Evolutionary conservation across 345 rosid species (phyloP), one percentile per base, ranked within the genome.

Genomic region (rapeseed (Brassica napus)): DNA sequence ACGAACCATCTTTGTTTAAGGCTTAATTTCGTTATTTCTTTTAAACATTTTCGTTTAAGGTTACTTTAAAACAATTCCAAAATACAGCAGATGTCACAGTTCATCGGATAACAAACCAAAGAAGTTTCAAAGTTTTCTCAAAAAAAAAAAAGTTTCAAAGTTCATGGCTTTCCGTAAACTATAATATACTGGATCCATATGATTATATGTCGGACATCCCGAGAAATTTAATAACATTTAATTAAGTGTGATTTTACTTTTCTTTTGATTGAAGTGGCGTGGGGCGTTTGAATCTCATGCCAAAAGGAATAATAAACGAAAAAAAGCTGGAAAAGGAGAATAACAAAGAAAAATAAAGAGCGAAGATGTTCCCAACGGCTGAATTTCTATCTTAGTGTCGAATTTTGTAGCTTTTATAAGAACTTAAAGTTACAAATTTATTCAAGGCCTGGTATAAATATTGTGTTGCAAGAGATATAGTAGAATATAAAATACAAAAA

Each of bases 291-390:
- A 71, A 71, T 78, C 81, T 35, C 71, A 77, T 77, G 59, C 71
- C 58, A 77, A 71, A 77, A 64, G 58, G 39, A 71, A 34, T 52
- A 18, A 64, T 10, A 52, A 31, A 44, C 1, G 9, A 62, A 30
- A 23, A 68, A 10, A 24, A 49, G 57, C 16, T 49, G 57, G 54
- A 12, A 49, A 49, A 49, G 16, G 57, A 49, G 57, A 49, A 49
- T 49, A 39, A 39, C 39, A 58, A 68, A 68, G 9, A 16, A 3
- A 16, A 60, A 3, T 37, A 31, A 54, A 65, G 66, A 63, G 14
- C 12, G 7, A 65, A 31, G 68, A 78, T 72, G 77, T 78, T 71
- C 72, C 66, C 54, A 78, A 78, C 82, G 82, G 77, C 68, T 78
- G 60, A 28, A 72, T 78, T 71, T 12, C 1, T 61, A 26, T 3